phyloP scores from a whole-genome alignment of 2,329 filamentous ascomycete genomes.

The Hymenoscyphus salicellus region DNA sequence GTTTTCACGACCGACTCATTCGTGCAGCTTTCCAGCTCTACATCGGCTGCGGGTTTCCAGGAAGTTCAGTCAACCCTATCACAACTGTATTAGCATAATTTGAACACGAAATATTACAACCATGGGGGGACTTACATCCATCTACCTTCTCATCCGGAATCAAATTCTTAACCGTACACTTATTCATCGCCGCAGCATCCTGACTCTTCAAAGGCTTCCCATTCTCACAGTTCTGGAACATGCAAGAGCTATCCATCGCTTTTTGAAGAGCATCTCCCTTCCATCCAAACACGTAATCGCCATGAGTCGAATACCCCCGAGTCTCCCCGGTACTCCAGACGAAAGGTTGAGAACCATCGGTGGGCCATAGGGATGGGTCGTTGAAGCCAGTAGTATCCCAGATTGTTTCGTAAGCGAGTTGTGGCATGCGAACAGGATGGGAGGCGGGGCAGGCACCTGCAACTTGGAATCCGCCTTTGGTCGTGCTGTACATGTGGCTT shows the following conservation, averaged over 20 bases:
- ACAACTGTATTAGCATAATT: neutral
- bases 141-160: constrained; percentile 13
- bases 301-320: constrained; percentile 9
- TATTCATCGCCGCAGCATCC: constrained; percentile 12
- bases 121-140: neutral
- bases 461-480: constrained; percentile 37
- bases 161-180: constrained; percentile 13
- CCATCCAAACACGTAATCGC: constrained; percentile 13
- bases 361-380: constrained; percentile 17
- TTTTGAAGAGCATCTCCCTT: constrained; percentile 9
- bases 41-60: neutral
- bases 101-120: neutral
- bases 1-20: neutral
- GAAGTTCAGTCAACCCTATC: neutral
- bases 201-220: constrained; percentile 15
- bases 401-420: constrained; percentile 58
- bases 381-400: constrained; percentile 45
- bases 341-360: constrained; percentile 18
- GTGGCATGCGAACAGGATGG: constrained; percentile 54
- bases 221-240: constrained; percentile 18
- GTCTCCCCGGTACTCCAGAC: constrained; percentile 15
- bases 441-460: constrained; percentile 47
- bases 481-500: constrained; percentile 54
- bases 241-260: constrained; percentile 9
- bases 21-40: neutral